phyloP scores from a whole-genome alignment of 177 flowering plant species.

The Vitis hybrid region DNA sequence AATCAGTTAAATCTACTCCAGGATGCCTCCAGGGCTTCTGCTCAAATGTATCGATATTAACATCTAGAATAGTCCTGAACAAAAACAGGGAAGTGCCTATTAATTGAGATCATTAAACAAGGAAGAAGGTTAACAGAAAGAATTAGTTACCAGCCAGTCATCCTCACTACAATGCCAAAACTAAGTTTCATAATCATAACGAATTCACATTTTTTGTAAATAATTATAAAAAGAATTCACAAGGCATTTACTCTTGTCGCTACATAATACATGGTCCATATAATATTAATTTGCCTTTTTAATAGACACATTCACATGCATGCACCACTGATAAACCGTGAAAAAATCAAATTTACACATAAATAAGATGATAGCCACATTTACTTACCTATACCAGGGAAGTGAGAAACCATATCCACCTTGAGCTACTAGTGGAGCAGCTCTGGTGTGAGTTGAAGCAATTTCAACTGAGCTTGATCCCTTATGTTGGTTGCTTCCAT shows the following conservation, averaged over 20 bases:
- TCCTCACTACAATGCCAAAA: background rate
- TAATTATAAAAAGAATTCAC: too few species aligned
- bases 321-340: background rate
- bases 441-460: constrained; percentile 11
- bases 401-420: constrained; percentile 44
- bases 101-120: background rate
- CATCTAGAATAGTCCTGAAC: constrained; percentile 62
- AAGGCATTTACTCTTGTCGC: background rate
- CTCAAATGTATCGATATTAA: constrained; percentile 52
- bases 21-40: constrained; percentile 71
- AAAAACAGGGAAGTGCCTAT: constrained; percentile 11
- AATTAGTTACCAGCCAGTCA: background rate
- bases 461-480: constrained; percentile 20
- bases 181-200: background rate
- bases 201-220: background rate
- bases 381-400: constrained; percentile 58
- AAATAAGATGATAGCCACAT: background rate
- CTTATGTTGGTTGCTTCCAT: constrained; percentile 15
- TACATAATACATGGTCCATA: background rate
- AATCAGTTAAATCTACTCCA: constrained; percentile 69
- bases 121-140: background rate
- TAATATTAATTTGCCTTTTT: background rate
- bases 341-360: background rate
- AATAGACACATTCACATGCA: background rate
- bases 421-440: constrained; percentile 21